Evolutionary conservation across 2,329 filamentous ascomycete genomes (phyloP).

Genomic region (Teratosphaeriaceae sp.): DNA sequence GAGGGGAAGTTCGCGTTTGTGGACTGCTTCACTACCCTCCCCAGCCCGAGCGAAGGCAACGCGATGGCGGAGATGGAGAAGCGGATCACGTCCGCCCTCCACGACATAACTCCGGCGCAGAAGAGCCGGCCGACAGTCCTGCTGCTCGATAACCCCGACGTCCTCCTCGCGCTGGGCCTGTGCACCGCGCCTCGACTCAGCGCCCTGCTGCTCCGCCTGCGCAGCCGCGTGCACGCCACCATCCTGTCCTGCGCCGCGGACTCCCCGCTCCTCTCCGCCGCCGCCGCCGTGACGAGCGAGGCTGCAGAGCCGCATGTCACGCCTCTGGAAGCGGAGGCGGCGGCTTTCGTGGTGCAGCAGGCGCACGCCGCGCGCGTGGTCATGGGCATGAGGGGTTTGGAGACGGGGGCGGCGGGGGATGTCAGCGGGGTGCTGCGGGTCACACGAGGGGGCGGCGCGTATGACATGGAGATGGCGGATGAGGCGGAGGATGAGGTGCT

Average conservation of each 20-base stretch:
- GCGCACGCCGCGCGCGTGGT: constrained; percentile 71
- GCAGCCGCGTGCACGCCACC: constrained; percentile 50
- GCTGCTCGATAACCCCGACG: constrained; percentile 39
- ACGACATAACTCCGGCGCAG: neutral
- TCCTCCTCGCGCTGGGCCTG: constrained; percentile 33
- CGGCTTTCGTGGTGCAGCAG: constrained; percentile 60
- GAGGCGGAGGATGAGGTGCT: constrained; percentile 36
- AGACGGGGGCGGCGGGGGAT: constrained; percentile 83
- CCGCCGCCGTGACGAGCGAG: too few relatives aligned
- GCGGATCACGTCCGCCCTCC: constrained; percentile 8
- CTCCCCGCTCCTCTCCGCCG: constrained; percentile 54
- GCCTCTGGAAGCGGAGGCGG: constrained; percentile 62
- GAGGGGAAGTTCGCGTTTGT: constrained; percentile 63
- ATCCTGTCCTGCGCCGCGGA: constrained; percentile 68
- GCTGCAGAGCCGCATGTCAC: constrained; percentile 44
- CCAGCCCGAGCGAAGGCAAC: neutral
- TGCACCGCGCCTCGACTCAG: constrained; percentile 24
- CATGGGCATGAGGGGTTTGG: constrained; percentile 66
- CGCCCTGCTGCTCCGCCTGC: constrained; percentile 24
- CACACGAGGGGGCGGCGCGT: constrained; percentile 50
- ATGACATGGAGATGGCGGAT: constrained; percentile 4
- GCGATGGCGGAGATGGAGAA: constrained; percentile 8
- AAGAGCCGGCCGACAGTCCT: constrained; percentile 30
- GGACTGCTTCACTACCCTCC: constrained; percentile 53
- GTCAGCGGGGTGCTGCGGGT: constrained; percentile 82